Evolutionary conservation across 805 yeast genomes (phyloP).

Genomic region (Barnettozyma sucrosica): DNA sequence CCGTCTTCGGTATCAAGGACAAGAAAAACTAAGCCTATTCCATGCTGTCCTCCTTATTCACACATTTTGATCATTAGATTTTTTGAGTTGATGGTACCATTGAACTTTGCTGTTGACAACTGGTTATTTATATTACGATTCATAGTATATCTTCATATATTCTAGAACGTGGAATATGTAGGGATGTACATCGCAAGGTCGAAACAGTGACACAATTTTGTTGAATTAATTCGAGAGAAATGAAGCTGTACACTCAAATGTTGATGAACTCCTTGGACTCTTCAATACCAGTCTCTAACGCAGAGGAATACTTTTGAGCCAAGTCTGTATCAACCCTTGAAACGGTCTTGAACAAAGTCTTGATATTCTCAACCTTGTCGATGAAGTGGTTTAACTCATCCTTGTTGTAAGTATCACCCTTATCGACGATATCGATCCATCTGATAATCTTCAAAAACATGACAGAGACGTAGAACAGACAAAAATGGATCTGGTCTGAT

Average conservation of each 20-base stretch:
- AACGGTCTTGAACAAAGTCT: conserved; percentile 14
- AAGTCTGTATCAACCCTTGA: conserved; percentile 18
- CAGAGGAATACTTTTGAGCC: conserved; percentile 17
- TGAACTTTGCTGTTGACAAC: not conserved
- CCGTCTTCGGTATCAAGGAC: conserved; percentile 61
- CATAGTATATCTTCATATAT: conserved; percentile 4
- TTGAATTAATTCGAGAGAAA: not conserved
- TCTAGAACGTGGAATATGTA: not conserved
- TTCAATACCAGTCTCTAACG: conserved; percentile 11
- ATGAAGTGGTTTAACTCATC: conserved; percentile 17
- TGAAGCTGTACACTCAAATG: not conserved
- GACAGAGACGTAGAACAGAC: conserved; percentile 20
- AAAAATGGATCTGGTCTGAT: conserved; percentile 64
- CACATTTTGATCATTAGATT: not conserved
- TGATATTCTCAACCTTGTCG: conserved; percentile 17
- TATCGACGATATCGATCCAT: conserved; percentile 21
- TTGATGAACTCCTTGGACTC: conserved; percentile 8
- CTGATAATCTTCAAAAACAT: conserved; percentile 20
- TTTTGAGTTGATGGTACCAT: not conserved
- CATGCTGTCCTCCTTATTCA: not conserved
- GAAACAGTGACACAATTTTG: not conserved
- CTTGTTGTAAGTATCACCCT: conserved; percentile 13
- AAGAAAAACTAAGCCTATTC: conserved; percentile 10
- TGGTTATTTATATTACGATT: conserved; percentile 5
- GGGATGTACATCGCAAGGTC: not conserved